phyloP scores from a whole-genome alignment of 352 stramenopile species.

The Plasmopara viticola region DNA sequence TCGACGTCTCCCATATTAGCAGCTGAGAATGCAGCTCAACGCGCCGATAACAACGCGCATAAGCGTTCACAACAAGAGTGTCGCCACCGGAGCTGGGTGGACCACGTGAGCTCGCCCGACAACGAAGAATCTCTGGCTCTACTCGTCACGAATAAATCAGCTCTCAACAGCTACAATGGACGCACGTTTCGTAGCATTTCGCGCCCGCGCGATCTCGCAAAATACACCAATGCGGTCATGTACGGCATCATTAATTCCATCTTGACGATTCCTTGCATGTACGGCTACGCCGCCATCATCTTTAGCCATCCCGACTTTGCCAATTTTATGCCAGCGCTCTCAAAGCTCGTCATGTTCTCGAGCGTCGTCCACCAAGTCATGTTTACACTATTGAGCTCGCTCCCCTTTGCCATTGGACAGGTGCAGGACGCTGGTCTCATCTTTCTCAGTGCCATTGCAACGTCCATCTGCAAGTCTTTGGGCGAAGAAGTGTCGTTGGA shows the following conservation, averaged over 20 bases:
- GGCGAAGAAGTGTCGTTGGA: constrained; percentile 54
- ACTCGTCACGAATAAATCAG: constrained; percentile 17
- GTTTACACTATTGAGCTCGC: constrained; percentile 83
- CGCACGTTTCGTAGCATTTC: background rate
- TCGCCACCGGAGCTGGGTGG: constrained; percentile 35
- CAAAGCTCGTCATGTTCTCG: constrained; percentile 95
- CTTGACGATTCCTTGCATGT: constrained; percentile 91
- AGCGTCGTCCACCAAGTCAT: constrained; percentile 92
- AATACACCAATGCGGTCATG: constrained; percentile 63
- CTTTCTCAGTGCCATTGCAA: constrained; percentile 94
- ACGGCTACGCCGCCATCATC: constrained; percentile 95
- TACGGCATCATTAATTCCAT: constrained; percentile 92
- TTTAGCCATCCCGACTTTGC: constrained; percentile 89
- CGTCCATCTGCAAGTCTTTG: constrained; percentile 81
- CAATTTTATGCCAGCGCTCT: constrained; percentile 84
- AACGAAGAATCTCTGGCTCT: constrained; percentile 28
- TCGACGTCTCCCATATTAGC: no score
- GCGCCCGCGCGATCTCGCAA: constrained; percentile 14
- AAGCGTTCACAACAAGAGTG: constrained; percentile 12
- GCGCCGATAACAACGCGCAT: no score
- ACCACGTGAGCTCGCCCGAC: constrained; percentile 16
- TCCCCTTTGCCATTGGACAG: constrained; percentile 96
- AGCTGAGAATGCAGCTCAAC: no score
- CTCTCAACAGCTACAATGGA: background rate
- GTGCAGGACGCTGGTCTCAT: constrained; percentile 98